Conservation (phyloP, 2,329 filamentous ascomycete genomes). For the Graphilbum fragrans region DNA sequence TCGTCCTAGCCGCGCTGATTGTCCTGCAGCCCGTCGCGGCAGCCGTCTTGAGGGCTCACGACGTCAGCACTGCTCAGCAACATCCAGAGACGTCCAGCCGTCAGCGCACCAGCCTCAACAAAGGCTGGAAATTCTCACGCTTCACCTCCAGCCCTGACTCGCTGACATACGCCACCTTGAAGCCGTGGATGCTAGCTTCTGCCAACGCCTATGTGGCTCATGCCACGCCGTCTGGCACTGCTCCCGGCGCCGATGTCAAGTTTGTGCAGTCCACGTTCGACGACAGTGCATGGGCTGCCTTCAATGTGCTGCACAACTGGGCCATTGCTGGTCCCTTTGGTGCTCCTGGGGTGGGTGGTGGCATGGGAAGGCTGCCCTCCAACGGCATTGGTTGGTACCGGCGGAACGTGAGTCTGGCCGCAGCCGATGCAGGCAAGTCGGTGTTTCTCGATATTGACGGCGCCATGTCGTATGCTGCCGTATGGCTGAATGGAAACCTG, state of each 20-base stretch:
- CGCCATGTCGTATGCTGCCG: slow-evolving; percentile 35
- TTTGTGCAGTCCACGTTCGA: slow-evolving; percentile 14
- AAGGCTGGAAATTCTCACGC: slow-evolving; percentile 21
- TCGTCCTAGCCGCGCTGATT: no score
- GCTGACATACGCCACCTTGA: slow-evolving; percentile 19
- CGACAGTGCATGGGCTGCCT: slow-evolving; percentile 26
- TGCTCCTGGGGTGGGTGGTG: slow-evolving; percentile 21
- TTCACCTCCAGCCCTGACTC: slow-evolving; percentile 21
- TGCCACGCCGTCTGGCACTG: slow-evolving; percentile 2
- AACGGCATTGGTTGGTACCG: slow-evolving; percentile 42
- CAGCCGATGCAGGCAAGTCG: slow-evolving; percentile 20
- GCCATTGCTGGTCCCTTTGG: slow-evolving; percentile 33
- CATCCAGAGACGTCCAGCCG: slow-evolving; percentile 12
- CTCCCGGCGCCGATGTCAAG: slow-evolving; percentile 1
- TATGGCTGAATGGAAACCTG: slow-evolving; percentile 36
- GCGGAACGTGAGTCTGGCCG: slow-evolving; percentile 21
- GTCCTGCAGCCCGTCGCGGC: no score
- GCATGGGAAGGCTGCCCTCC: slow-evolving; percentile 30
- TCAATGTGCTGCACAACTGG: slow-evolving; percentile 35
- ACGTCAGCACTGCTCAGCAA: no score
- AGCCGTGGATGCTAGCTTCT: slow-evolving; percentile 10
- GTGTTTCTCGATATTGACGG: slow-evolving; percentile 37
- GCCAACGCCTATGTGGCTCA: slow-evolving; percentile 8
- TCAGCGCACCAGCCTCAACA: slow-evolving; percentile 21
- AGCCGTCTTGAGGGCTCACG: no score